A percentile compares a stretch with the other conserved stretches of the same genome.
phyloP scores from a whole-genome alignment of 2,329 filamentous ascomycete genomes.

The Pseudofabraea citricarpa region DNA sequence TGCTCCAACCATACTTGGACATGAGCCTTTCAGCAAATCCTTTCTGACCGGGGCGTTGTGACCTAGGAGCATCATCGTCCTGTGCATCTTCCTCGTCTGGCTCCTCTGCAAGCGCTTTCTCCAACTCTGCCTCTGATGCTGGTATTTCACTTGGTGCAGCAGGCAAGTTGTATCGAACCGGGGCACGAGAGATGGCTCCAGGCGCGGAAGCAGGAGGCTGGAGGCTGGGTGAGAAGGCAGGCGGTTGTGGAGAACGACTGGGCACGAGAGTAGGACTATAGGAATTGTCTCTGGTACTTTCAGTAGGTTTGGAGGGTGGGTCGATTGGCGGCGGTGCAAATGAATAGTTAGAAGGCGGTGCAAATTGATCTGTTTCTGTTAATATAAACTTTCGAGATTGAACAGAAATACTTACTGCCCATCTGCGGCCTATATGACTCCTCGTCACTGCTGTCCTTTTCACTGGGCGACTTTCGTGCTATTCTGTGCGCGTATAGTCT shows the following conservation, averaged over 20 bases:
- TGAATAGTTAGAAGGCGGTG: constrained; percentile 51
- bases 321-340: constrained; percentile 49
- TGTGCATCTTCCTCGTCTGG: constrained; percentile 29
- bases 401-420: constrained; percentile 35
- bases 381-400: neutral
- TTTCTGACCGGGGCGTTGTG: constrained; percentile 70
- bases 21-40: constrained; percentile 86
- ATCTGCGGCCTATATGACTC: constrained; percentile 36
- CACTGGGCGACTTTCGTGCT: constrained; percentile 40
- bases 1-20: constrained; percentile 89
- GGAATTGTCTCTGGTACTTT: constrained; percentile 15
- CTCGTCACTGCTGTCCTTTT: constrained; percentile 38
- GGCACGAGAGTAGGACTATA: constrained; percentile 12
- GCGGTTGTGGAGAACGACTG: constrained; percentile 16
- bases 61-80: constrained; percentile 41
- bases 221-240: constrained; percentile 23
- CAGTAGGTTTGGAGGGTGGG: constrained; percentile 36
- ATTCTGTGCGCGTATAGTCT: constrained; percentile 69
- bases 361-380: constrained; percentile 48
- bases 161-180: constrained; percentile 65
- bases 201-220: constrained; percentile 29
- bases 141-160: constrained; percentile 46
- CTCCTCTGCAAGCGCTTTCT: constrained; percentile 37
- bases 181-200: constrained; percentile 69
- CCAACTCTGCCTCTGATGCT: constrained; percentile 45